Evolutionary conservation across 2,329 filamentous ascomycete genomes (phyloP).

Genomic region (Hyphodiscus sp.): DNA sequence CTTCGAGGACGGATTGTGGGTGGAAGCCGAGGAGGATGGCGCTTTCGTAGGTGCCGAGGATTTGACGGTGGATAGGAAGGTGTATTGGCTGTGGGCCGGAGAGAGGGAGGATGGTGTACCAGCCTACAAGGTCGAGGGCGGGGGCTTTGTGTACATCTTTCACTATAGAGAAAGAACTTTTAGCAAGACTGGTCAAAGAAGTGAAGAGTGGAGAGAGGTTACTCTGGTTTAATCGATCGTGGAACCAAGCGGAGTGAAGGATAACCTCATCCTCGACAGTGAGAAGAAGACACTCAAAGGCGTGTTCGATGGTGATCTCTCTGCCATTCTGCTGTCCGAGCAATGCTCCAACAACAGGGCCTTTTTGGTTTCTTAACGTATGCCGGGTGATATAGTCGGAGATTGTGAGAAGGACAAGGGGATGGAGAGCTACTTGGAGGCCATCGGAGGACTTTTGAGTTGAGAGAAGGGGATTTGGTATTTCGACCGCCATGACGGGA

Average conservation of each 20-base stretch:
- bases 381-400: constrained; percentile 95
- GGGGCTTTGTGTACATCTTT: constrained; percentile 82
- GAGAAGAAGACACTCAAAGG: constrained; percentile 68
- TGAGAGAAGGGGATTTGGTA: constrained; percentile 54
- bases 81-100: constrained; percentile 62
- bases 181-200: constrained; percentile 2
- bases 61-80: constrained; percentile 70
- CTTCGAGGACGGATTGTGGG: constrained; percentile 48
- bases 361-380: constrained; percentile 65
- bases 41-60: constrained; percentile 69
- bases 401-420: constrained; percentile 90
- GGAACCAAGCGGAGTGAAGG: constrained; percentile 68
- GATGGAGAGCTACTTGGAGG: constrained; percentile 79
- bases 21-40: constrained; percentile 84
- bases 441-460: constrained; percentile 55
- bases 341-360: constrained; percentile 79
- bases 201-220: constrained; percentile 30
- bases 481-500: constrained; percentile 41
- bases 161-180: constrained; percentile 45
- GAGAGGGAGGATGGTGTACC: constrained; percentile 74
- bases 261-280: constrained; percentile 49
- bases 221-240: constrained; percentile 78
- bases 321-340: constrained; percentile 87
- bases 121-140: constrained; percentile 79
- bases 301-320: constrained; percentile 86